Percentiles rank a stretch among this genome's conserved stretches.
Conservation (phyloP, 192 early-diverging fungal species). For the Backusella luteola region DNA sequence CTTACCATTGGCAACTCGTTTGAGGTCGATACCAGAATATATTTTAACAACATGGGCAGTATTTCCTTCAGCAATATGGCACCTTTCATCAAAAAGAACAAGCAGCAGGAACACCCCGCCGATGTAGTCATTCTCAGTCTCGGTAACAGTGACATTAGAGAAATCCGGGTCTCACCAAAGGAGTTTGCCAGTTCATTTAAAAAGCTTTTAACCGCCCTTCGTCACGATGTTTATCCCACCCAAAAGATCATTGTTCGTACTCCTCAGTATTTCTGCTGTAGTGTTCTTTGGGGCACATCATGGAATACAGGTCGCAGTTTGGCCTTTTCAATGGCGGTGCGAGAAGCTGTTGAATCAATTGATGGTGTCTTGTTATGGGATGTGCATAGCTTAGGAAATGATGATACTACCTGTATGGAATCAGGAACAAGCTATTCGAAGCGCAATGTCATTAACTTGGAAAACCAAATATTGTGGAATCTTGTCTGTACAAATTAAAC, state of each 20-base stretch:
- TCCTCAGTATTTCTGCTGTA: conserved; percentile 26
- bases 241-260: conserved; percentile 31
- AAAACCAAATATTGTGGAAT: conserved; percentile 34
- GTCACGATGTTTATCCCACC: conserved; percentile 14
- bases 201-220: not conserved
- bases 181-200: conserved; percentile 15
- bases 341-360: conserved; percentile 10
- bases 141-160: conserved; percentile 29
- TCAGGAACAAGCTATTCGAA: conserved; percentile 18
- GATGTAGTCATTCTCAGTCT: conserved; percentile 27
- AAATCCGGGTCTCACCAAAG: conserved; percentile 11
- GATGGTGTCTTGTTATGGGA: conserved; percentile 29
- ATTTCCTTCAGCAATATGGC: not conserved
- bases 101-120: not conserved
- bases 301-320: conserved; percentile 30
- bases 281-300: conserved; percentile 17
- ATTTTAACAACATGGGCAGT: conserved; percentile 7
- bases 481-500: conserved; percentile 11
- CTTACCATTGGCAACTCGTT: conserved; percentile 23
- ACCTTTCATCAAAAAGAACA: not conserved
- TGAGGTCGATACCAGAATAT: conserved; percentile 21
- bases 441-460: conserved; percentile 27
- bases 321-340: conserved; percentile 22
- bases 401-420: conserved; percentile 20
- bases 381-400: conserved; percentile 20